Percentiles rank a stretch among this genome's conserved stretches.
phyloP scores from a whole-genome alignment of 176 grass and related monocot species.

The Puccinellia tenuiflora region DNA sequence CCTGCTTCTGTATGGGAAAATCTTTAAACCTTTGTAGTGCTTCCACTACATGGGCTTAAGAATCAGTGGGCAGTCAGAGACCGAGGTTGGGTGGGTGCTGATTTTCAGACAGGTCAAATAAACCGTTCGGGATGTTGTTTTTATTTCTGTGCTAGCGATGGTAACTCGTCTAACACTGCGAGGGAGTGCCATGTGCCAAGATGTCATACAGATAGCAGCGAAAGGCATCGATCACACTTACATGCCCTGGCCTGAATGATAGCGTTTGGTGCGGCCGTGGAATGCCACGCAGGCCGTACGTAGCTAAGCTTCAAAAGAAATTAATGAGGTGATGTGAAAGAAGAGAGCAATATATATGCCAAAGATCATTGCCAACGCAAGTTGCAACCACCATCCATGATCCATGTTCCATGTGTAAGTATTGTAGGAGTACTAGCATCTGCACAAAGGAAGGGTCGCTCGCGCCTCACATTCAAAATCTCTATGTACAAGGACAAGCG shows the following conservation, averaged over 20 bases:
- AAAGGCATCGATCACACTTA: not conserved
- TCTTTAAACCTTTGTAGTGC: too few relatives aligned
- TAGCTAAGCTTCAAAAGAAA: not conserved
- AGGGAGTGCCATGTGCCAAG: too few relatives aligned
- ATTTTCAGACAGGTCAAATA: too few relatives aligned
- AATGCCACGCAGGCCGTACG: not conserved
- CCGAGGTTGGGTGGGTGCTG: too few relatives aligned
- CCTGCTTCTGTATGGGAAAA: too few relatives aligned
- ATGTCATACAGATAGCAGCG: too few relatives aligned
- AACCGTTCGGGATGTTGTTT: too few relatives aligned
- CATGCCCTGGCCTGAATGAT: not conserved
- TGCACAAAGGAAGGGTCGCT: not conserved
- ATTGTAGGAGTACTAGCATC: not conserved
- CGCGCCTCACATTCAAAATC: conserved; percentile 18
- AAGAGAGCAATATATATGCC: conserved; percentile 5
- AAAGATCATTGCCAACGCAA: not conserved
- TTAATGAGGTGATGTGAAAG: conserved; percentile 18
- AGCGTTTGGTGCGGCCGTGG: not conserved
- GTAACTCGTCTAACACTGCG: too few relatives aligned
- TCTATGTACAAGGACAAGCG: conserved; percentile 47
- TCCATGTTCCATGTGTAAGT: too few relatives aligned
- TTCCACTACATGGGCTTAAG: too few relatives aligned
- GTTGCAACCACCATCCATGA: not conserved
- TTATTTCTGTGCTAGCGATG: too few relatives aligned
- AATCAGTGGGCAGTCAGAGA: too few relatives aligned